These are phyloP conservation scores for Cyberlindnera mycetangii DNA, from an alignment of 805 yeast genomes.

Conservation along the genomic window DNA sequence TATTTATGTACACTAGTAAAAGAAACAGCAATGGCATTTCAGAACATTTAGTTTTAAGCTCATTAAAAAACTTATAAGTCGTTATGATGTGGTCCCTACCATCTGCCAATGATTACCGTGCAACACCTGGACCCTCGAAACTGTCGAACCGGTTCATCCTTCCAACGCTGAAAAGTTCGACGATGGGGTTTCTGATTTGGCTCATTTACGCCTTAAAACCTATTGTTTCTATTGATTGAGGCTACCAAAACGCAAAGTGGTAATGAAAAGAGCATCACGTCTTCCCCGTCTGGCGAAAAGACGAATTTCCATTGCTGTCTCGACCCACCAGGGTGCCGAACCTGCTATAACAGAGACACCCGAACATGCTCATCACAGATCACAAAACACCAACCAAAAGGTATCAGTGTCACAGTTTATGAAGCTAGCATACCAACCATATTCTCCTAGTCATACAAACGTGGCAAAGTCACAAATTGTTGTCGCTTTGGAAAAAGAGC, in stretches of 20 bases:
- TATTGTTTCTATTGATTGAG: too few species aligned
- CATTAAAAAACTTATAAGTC: too few species aligned
- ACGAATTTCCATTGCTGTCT: constrained; percentile 6
- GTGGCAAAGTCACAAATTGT: neutral
- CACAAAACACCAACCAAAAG: neutral
- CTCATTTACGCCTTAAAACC: neutral
- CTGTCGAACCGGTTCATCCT: neutral
- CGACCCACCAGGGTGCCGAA: constrained; percentile 1
- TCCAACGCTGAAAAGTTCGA: neutral
- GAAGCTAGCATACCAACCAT: constrained; percentile 4
- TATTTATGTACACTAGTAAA: neutral
- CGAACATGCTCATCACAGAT: neutral
- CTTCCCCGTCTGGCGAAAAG: constrained; percentile 4
- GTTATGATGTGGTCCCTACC: neutral
- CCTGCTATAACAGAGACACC: constrained; percentile 2
- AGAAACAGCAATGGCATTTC: too few species aligned
- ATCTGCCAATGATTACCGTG: neutral
- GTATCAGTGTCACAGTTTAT: constrained; percentile 2
- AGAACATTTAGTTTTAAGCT: too few species aligned
- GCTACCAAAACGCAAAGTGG: too few species aligned
- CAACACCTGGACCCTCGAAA: neutral
- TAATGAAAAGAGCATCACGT: constrained; percentile 1
- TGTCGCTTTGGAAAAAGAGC: neutral
- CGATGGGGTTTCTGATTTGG: neutral
- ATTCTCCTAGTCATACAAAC: neutral